phyloP scores from a whole-genome alignment of 1,284 basidiomycete genomes.

The Ustilago tritici region DNA sequence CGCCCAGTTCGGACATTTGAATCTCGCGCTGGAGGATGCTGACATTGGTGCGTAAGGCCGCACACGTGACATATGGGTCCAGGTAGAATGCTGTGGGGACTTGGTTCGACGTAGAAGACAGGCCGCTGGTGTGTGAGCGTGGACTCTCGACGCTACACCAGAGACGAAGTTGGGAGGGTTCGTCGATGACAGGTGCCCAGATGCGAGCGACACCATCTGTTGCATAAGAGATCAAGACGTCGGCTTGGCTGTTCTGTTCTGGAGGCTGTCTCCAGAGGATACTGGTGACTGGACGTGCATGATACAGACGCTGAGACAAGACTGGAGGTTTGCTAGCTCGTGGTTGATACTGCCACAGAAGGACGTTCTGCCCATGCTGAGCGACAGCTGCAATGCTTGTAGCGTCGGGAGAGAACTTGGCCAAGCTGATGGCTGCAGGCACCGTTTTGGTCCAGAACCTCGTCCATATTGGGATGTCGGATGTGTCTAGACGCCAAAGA shows the following conservation, averaged over 20 bases:
- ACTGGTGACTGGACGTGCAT: constrained; percentile 32
- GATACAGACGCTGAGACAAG: constrained; percentile 44
- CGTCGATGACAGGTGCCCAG: constrained; percentile 61
- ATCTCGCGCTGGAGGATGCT: constrained; percentile 48
- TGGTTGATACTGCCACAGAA: constrained; percentile 47
- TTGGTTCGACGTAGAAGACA: not conserved
- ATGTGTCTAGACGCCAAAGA: constrained; percentile 47
- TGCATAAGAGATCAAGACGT: constrained; percentile 48
- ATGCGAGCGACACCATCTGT: constrained; percentile 51
- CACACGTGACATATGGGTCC: constrained; percentile 33
- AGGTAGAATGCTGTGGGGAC: constrained; percentile 34
- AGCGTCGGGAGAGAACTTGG: constrained; percentile 45
- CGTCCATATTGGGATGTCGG: constrained; percentile 46
- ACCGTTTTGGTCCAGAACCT: constrained; percentile 40
- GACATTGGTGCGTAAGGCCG: constrained; percentile 46
- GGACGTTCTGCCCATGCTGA: constrained; percentile 35
- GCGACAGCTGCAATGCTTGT: constrained; percentile 47
- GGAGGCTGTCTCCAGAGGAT: constrained; percentile 42
- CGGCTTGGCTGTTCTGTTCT: constrained; percentile 43
- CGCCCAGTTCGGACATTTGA: constrained; percentile 53
- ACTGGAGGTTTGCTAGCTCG: constrained; percentile 23
- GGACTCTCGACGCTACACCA: constrained; percentile 45
- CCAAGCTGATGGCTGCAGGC: constrained; percentile 35
- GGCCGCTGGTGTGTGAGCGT: not conserved
- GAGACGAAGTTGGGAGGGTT: constrained; percentile 53